Evolutionary conservation across 1,284 basidiomycete species (phyloP), one percentile per base, ranked within the genome.

Genomic region (Phlebopus sp.): DNA sequence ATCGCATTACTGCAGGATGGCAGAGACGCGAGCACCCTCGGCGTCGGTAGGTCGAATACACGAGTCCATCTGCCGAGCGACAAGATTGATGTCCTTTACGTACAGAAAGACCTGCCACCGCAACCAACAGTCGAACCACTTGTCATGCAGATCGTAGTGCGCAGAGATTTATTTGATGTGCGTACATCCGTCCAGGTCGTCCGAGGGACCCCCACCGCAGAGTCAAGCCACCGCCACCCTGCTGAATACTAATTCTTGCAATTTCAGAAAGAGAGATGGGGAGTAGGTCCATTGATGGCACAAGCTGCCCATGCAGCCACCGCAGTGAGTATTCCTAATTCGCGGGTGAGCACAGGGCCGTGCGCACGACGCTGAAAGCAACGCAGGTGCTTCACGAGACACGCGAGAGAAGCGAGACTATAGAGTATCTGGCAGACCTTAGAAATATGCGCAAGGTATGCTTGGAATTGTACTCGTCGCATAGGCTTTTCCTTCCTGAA

Each of bases 201-300:
- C 25, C 25, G 8, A 25, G 25, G 25, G 8, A 8, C 35, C 14
- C 18, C n/a, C 6, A 47, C 8, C 32, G 6, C 42, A 14, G 18
- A n/a, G 23, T 19, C 21, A 44, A 10, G 4, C 23, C 8, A 19
- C 32, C 14, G 13, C 2, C 29, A 31, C 18, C 5, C 15, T 31
- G 6, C 53, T 39, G 15, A 41, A 27, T 21, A 35, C 43, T 55
- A 37, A 57, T 18, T 15, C 11, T 11, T 40, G 31, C 21, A 6
- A 5, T 5, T 29, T 30, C 42, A 77, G 73, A 61, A 62, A 32
- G 69, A 71, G 46, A 70, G 67, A 14, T 81, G 79, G 79, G 71
- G 73, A 4, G 63, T 72, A n/a, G 78, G 79, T 2, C 76, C 78
- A 3, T 67, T 80, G 47, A 78, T 81, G 74, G 74, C 76, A 0